Base-by-base conservation (phyloP, 805 yeast genomes). In the Lachancea meyersii region DNA sequence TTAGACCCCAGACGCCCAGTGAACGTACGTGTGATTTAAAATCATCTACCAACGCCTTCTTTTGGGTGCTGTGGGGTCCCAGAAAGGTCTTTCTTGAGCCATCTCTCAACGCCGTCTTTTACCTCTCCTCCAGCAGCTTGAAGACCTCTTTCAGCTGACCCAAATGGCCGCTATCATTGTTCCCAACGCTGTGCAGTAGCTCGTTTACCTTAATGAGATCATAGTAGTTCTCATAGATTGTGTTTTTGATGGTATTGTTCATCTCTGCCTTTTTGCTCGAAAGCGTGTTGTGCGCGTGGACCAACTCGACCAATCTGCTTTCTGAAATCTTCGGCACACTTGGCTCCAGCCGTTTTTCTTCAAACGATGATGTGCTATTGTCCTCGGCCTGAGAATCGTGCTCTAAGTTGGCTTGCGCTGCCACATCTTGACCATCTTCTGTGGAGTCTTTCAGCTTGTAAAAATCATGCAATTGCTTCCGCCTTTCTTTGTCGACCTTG, bases 191-290 rank as follows among this genome's bases (percentile, higher is more conserved):
- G 41, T 57, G 59, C 40, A 82, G 61, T 3, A 80, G 73, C 36
- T 79, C 76, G 51, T 78, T 80, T 45, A 82, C 73, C 52, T 80
- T 79, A 54, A 82, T 80, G 49, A 82, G 64, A 47, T 82, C 89
- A 57, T 78, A 80, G 67, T 82, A 82, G 54, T 82, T 82, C 59
- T 82, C 85, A 60, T 82, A 82, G 9, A 82, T 79, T 32, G 82
- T 80, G 22, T 83, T 76, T 52, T 82, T 82, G 48, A 80, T 80
- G 35, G 76, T 78, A 41, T 57, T 58, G 31, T 54, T 53, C 26
- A 56, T 55, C 26, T 55, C 63, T 1, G 55, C 53, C 40, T 61
- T 64, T 41, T 55, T 49, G 13, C 57, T 52, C 27, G 58, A 46
- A 17, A 62, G 45, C 8, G 40, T 39, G 41, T 62, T 61, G 30